Evolutionary conservation across 2,329 filamentous ascomycete genomes (phyloP).

Genomic region (Phyllosticta citriasiana): DNA sequence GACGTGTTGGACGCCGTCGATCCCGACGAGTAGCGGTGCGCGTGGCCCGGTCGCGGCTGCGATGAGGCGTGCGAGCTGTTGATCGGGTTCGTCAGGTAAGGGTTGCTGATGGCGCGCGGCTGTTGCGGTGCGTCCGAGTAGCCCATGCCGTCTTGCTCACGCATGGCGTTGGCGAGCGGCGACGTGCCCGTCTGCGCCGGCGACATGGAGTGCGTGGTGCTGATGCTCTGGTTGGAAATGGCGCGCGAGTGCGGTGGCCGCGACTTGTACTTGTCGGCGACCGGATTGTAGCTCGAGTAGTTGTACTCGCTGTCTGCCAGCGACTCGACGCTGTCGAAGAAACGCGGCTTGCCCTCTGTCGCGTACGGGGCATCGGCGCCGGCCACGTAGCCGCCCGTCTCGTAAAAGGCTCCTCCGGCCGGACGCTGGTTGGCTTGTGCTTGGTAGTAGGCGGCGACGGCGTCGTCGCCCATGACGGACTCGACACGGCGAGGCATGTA

Average conservation of each 20-base stretch:
- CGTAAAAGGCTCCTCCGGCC: conserved; percentile 34
- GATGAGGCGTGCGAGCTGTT: neutral
- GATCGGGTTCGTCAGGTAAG: neutral
- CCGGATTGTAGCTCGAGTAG: conserved; percentile 1
- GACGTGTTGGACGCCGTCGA: neutral
- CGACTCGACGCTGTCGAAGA: conserved; percentile 27
- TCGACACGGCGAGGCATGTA: conserved; percentile 60
- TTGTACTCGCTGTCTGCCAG: conserved; percentile 25
- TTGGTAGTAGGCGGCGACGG: conserved; percentile 62
- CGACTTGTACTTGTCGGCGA: conserved; percentile 15
- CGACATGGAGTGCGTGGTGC: conserved; percentile 3
- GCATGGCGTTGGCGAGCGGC: neutral
- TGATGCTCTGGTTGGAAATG: conserved; percentile 16
- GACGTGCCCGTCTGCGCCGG: neutral
- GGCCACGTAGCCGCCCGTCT: conserved; percentile 15
- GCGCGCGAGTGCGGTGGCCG: conserved; percentile 16
- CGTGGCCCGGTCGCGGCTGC: neutral
- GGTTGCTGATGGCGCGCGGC: neutral
- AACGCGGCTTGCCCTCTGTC: conserved; percentile 21
- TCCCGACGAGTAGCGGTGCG: neutral
- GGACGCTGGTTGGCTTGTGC: conserved; percentile 44
- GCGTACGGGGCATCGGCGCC: conserved; percentile 16
- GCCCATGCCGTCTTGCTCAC: neutral
- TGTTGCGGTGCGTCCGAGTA: neutral
- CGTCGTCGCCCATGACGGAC: conserved; percentile 69